Evolutionary conservation across 176 grass and related monocot species (phyloP).

Genomic region (Typha latifolia): DNA sequence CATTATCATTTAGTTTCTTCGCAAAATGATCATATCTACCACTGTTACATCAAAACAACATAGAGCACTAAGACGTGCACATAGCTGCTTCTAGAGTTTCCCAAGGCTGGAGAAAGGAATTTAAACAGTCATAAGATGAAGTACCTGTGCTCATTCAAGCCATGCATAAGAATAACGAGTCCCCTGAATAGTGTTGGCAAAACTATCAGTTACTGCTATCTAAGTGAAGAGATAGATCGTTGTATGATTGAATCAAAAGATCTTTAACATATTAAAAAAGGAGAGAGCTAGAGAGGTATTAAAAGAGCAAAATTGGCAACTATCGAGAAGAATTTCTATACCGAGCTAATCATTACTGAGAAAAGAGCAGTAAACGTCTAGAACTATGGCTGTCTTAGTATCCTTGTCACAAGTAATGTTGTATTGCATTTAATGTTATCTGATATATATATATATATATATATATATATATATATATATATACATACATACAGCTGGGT

Average conservation of each 20-base stretch:
- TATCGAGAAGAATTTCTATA: too few species aligned
- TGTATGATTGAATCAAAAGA: too few species aligned
- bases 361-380: too few species aligned
- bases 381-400: too few species aligned
- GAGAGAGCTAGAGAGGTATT: not conserved
- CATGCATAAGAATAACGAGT: slow-evolving; percentile 72
- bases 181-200: slow-evolving; percentile 37
- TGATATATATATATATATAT: not conserved
- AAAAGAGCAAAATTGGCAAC: not conserved
- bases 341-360: too few species aligned
- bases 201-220: slow-evolving; percentile 12
- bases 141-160: slow-evolving; percentile 93
- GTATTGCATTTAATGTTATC: too few species aligned
- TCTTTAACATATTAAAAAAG: slow-evolving; percentile 3
- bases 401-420: too few species aligned
- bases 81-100: not conserved
- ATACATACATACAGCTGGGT: not conserved
- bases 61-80: not conserved
- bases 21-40: slow-evolving; percentile 80
- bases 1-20: slow-evolving; percentile 63
- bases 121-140: not conserved
- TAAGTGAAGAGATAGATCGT: slow-evolving; percentile 10
- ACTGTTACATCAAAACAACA: slow-evolving; percentile 30
- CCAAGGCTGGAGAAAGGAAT: slow-evolving; percentile 22
- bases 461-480: too few species aligned